Evolutionary conservation across 495 filamentous ascomycete genomes (phyloP).

Genomic region (Penicillium pancosmium): DNA sequence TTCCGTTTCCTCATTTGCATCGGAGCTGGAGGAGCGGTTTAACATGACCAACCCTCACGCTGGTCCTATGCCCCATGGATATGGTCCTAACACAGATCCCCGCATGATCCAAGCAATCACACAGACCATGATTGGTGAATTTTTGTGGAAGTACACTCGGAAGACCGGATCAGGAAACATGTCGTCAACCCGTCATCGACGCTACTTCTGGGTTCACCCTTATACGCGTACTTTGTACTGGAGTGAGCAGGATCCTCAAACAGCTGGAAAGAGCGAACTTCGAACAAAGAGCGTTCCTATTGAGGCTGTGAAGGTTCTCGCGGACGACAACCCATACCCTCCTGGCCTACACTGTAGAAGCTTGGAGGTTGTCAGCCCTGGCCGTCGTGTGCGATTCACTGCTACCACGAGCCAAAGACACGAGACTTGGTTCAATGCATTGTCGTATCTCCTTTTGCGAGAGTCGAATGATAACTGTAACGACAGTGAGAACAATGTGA

Average conservation of each 20-base stretch:
- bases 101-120: slow-evolving; percentile 99
- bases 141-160: slow-evolving; percentile 97
- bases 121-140: slow-evolving; percentile 99
- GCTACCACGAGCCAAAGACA: slow-evolving; percentile 91
- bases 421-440: slow-evolving; percentile 97
- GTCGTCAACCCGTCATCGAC: slow-evolving; percentile 84
- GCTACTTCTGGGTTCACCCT: slow-evolving; percentile 99
- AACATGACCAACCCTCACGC: slow-evolving; percentile 63
- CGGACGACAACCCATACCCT: slow-evolving; percentile 93
- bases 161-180: slow-evolving; percentile 83
- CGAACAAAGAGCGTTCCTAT: slow-evolving; percentile 95
- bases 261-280: slow-evolving; percentile 73
- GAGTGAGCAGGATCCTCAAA: slow-evolving; percentile 86
- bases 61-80: slow-evolving; percentile 59
- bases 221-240: slow-evolving; percentile 97
- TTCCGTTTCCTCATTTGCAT: slow-evolving; percentile 92
- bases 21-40: slow-evolving; percentile 89
- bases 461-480: slow-evolving; percentile 61
- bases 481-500: slow-evolving; percentile 63
- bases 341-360: slow-evolving; percentile 94
- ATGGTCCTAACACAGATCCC: slow-evolving; percentile 72
- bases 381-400: slow-evolving; percentile 86
- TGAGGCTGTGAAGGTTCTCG: slow-evolving; percentile 89
- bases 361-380: slow-evolving; percentile 85
- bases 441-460: slow-evolving; percentile 87